Conservation (phyloP, 176 grass and related monocot species). For the Juncus effusus region DNA sequence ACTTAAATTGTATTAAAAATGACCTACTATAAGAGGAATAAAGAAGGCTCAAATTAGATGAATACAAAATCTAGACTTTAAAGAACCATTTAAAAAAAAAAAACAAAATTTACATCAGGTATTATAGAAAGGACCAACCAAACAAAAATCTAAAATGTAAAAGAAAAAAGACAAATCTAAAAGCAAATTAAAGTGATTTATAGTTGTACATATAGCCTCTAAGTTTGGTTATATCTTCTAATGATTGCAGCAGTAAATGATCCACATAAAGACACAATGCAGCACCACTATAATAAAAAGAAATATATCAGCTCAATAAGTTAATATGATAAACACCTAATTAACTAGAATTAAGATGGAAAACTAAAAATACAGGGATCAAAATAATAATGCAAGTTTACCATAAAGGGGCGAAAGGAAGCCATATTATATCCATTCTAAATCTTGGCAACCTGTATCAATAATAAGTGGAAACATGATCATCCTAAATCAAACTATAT, state of each 20-base stretch:
- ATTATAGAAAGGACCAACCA: background rate
- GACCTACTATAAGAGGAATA: too few species aligned
- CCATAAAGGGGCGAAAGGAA: slow-evolving; percentile 72
- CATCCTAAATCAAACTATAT: background rate
- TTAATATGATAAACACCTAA: background rate
- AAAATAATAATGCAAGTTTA: slow-evolving; percentile 29
- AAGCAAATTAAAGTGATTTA: slow-evolving; percentile 50
- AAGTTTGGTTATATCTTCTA: slow-evolving; percentile 67
- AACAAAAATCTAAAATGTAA: background rate
- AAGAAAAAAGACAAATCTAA: background rate
- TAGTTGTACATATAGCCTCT: slow-evolving; percentile 82
- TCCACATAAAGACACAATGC: slow-evolving; percentile 68
- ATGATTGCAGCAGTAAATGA: slow-evolving; percentile 50
- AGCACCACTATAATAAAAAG: slow-evolving; percentile 53
- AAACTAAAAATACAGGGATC: background rate
- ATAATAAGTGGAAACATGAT: background rate
- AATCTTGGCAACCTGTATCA: slow-evolving; percentile 58
- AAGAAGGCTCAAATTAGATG: too few species aligned
- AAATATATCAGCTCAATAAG: background rate
- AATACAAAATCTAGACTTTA: too few species aligned
- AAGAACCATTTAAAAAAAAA: too few species aligned
- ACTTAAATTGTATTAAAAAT: too few species aligned
- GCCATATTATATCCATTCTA: slow-evolving; percentile 75
- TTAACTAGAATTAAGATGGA: background rate
- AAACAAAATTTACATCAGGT: slow-evolving; percentile 9